Base-by-base conservation (phyloP, 495 filamentous ascomycete genomes). In the Halenospora varia region DNA sequence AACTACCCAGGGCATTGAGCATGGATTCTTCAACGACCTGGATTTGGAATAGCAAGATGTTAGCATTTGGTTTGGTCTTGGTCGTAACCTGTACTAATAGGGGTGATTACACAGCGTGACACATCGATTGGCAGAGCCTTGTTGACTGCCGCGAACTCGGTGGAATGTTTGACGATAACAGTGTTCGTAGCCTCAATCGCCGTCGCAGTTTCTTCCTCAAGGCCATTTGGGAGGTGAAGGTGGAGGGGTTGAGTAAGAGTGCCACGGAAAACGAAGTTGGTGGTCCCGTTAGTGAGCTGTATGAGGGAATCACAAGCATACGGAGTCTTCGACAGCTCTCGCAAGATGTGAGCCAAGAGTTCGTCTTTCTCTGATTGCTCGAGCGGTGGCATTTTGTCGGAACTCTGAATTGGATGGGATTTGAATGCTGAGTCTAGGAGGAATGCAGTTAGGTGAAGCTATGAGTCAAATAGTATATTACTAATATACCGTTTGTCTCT, bases 181-280 rank as follows among this genome's bases (percentile, higher is more conserved):
- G 63, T 69, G 1, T 57, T 52, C 15, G 0, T 22, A 11, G 22
- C 42, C 39, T 48, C 42, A 35, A 13, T 35, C 29, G 29, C 29
- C 29, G 29, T 35, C 29, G 29, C 29, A 35, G 29, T 35, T 35
- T 35, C 29, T 35, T 35, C 29, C 29, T 35, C 29, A 35, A 35
- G 29, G 29, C 29, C 29, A 35, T 35, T 35, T 35, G 29, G 29
- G 29, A 35, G 29, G 29, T 35, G 29, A 35, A 35, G 29, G 18
- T 70, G 63, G 10, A 77, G 65, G 10, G 74, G 69, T 10, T 65
- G 61, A 15, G 57, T 44, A 3, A 79, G 70, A 25, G 46, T 63
- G 23, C 79, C 82, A 41, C 77, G 76, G 62, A 80, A 85, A 57
- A 80, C 75, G 55, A 80, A 84, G 59, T 85, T 85, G 48, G 77